Base-by-base conservation (phyloP, 1,284 basidiomycete species). In the Wolfiporia cocos region DNA sequence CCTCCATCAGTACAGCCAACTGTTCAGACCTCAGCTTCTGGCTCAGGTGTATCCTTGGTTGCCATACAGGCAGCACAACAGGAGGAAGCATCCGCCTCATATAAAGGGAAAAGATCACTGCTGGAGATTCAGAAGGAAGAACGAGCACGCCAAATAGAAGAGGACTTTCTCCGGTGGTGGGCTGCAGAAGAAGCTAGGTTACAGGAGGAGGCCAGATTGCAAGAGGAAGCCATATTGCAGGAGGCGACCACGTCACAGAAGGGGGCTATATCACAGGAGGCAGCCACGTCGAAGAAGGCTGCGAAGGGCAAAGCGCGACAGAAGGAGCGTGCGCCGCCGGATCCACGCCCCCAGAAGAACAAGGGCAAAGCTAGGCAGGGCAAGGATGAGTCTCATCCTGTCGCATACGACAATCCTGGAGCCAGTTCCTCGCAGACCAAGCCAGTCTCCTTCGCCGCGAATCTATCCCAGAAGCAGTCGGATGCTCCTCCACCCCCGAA, bases 111-210 rank as follows among this genome's bases (percentile, higher is more conserved):
- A 49, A 71, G 74, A 33, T 86, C 82, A 30, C 65, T 92, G 46
- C 65, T 70, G n/a, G 81, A 92, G 51, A 94, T 94, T 34, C 91
- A 93, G 61, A 78, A 81, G 45, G 89, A 94, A 59, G 92, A 93
- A 60, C 66, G 70, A 26, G 77, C 69, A 2, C 68, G 70, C 28
- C 76, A 71, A 47, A 71, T 70, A 26, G 90, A 92, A 61, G 77
- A 69, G 2, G 86, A 88, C 43, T 94, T 93, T 57, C 62, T 92
- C 61, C 73, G 69, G 49, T 93, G 90, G 91, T 93, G 91, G 90
- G 69, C 76, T 1, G 79, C 73, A 4, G 90, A 93, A 59, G 86
- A 92, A 63, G 80, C 78, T 47, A 70, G 85, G 10, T 51, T 66
- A 30, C 74, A 79, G 57, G 52, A 9, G 26, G 14, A 28, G 26